Evolutionary conservation across 75 land plant genomes (phyloP).

Genomic region (Pinus taeda): DNA sequence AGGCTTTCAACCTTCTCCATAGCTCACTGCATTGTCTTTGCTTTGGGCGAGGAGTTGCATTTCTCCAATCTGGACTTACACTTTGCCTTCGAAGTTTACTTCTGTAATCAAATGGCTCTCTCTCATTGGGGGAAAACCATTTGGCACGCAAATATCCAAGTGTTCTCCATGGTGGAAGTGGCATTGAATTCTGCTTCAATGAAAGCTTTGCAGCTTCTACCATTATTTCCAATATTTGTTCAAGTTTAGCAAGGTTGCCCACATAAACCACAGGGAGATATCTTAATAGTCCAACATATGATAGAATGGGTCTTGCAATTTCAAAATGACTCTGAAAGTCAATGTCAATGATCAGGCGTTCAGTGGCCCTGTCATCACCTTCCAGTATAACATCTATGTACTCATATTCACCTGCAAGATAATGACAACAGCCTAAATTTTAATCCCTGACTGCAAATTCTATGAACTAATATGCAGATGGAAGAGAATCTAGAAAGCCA

Average conservation of each 20-base stretch:
- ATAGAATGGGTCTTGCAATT: constrained; percentile 63
- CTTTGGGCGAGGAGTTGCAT: neutral
- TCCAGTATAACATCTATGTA: constrained; percentile 68
- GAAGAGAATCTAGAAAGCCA: too few species aligned
- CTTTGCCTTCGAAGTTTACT: neutral
- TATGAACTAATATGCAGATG: too few species aligned
- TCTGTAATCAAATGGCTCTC: constrained; percentile 16
- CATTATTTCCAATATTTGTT: constrained; percentile 68
- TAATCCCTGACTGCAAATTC: too few species aligned
- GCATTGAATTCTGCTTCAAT: constrained; percentile 84
- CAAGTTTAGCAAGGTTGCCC: constrained; percentile 44
- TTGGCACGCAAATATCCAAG: constrained; percentile 77
- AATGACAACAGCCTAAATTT: too few species aligned
- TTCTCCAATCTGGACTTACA: neutral
- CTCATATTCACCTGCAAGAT: constrained; percentile 90
- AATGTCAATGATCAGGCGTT: constrained; percentile 66
- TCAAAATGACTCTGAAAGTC: constrained; percentile 81
- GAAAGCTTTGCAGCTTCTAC: constrained; percentile 77
- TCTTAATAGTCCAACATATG: constrained; percentile 52
- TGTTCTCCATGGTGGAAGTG: constrained; percentile 90
- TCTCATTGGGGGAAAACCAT: constrained; percentile 63
- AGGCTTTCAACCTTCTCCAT: too few species aligned
- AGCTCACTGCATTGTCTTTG: too few species aligned
- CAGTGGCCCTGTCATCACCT: constrained; percentile 27
- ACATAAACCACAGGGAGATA: constrained; percentile 75